Conservation (phyloP, 805 yeast genomes). For the Zygosaccharomyces lentus region DNA sequence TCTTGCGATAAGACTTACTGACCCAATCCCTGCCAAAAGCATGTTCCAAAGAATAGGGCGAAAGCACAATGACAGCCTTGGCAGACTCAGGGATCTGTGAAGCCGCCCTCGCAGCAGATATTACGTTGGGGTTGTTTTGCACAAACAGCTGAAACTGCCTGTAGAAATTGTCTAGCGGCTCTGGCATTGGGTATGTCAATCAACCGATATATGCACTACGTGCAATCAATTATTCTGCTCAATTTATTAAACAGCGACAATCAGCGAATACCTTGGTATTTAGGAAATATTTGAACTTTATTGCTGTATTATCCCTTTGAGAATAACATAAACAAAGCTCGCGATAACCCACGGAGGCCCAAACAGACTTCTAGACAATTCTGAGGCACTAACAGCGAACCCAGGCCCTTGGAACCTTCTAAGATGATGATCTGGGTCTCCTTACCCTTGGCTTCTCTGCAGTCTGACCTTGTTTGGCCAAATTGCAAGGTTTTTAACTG, state of each 20-base stretch:
- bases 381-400: not conserved
- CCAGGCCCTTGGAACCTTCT: not conserved
- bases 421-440: not conserved
- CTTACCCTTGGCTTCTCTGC: not conserved
- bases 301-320: conserved; percentile 7
- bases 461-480: not conserved
- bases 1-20: conserved; percentile 55
- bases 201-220: no score
- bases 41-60: conserved; percentile 69
- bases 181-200: conserved; percentile 8
- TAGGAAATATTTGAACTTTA: conserved; percentile 1
- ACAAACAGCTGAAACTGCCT: conserved; percentile 43
- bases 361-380: conserved; percentile 3
- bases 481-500: not conserved
- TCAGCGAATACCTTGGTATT: not conserved
- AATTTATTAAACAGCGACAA: not conserved
- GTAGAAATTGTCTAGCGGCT: conserved; percentile 40
- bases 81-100: conserved; percentile 38
- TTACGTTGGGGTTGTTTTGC: conserved; percentile 36
- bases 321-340: conserved; percentile 7
- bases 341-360: not conserved
- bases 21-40: conserved; percentile 76
- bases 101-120: conserved; percentile 35
- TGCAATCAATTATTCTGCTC: not conserved
- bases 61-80: conserved; percentile 55